Evolutionary conservation across 148 eudicot species (phyloP).

Genomic region (Chenopodium quinoa): DNA sequence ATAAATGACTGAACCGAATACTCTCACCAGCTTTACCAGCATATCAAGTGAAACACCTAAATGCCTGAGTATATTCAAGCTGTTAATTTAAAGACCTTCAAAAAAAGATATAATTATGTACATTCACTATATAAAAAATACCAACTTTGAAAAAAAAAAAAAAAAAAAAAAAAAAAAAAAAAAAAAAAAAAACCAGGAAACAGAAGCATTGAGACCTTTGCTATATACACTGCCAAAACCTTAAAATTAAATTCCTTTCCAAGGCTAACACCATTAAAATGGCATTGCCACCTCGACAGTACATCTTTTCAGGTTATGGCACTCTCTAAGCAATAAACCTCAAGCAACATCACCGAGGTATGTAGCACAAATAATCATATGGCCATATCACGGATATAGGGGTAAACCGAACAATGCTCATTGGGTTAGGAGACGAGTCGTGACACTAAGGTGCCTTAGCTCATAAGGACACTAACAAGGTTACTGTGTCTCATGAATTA

Average conservation of each 20-base stretch:
- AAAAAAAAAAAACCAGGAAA: not conserved
- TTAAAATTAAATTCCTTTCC: not conserved
- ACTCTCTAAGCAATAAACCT: not conserved
- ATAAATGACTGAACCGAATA: conserved; percentile 87
- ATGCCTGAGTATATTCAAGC: conserved; percentile 51
- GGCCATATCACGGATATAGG: not conserved
- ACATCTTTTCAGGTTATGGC: not conserved
- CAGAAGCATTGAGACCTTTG: not conserved
- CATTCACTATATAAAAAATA: not conserved
- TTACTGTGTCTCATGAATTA: no score
- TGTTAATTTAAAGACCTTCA: conserved; percentile 9
- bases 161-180: not conserved
- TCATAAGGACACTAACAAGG: no score
- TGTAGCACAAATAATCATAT: not conserved
- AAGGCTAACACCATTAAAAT: not conserved
- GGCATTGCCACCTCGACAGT: not conserved
- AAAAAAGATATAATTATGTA: not conserved
- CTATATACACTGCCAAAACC: not conserved
- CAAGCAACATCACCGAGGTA: not conserved
- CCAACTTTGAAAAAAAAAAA: not conserved
- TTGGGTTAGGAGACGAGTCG: no score
- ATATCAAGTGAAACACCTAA: conserved; percentile 71
- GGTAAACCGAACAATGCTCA: not conserved
- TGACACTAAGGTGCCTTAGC: no score
- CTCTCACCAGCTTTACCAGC: conserved; percentile 83